These are phyloP conservation scores for Neurospora terricola DNA, from an alignment of 495 filamentous ascomycete genomes.

Conservation along the genomic window DNA sequence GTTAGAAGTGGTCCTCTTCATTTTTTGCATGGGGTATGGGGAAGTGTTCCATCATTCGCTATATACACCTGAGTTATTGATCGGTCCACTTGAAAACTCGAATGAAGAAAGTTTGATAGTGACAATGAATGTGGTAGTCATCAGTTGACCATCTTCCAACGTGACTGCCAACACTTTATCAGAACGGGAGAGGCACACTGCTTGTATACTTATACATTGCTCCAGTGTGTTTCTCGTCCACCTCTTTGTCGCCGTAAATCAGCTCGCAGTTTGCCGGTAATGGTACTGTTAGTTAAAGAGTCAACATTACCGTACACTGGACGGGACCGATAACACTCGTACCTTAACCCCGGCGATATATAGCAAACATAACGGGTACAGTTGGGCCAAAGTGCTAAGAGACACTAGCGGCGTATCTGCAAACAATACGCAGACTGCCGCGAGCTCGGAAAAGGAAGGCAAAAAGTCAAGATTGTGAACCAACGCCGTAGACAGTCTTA, in stretches of 20 bases:
- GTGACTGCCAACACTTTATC: background rate
- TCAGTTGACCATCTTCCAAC: background rate
- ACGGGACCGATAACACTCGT: too few relatives aligned
- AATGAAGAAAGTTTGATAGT: too few relatives aligned
- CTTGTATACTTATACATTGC: background rate
- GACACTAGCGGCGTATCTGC: background rate
- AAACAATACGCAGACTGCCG: background rate
- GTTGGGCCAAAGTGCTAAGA: background rate
- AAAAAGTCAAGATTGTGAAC: background rate
- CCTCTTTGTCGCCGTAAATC: background rate
- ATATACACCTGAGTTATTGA: background rate
- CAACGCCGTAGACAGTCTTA: background rate
- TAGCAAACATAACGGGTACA: background rate
- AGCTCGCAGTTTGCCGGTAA: background rate
- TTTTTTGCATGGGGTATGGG: background rate
- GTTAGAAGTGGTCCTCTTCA: background rate
- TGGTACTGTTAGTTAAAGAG: background rate
- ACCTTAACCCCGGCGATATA: background rate
- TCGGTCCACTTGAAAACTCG: background rate
- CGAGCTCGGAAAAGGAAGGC: background rate
- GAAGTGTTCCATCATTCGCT: background rate
- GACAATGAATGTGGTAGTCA: background rate
- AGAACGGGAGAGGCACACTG: background rate
- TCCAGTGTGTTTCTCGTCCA: background rate
- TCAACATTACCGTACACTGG: background rate